phyloP scores from a whole-genome alignment of 2,329 filamentous ascomycete genomes.

The Dactylellina sp. region DNA sequence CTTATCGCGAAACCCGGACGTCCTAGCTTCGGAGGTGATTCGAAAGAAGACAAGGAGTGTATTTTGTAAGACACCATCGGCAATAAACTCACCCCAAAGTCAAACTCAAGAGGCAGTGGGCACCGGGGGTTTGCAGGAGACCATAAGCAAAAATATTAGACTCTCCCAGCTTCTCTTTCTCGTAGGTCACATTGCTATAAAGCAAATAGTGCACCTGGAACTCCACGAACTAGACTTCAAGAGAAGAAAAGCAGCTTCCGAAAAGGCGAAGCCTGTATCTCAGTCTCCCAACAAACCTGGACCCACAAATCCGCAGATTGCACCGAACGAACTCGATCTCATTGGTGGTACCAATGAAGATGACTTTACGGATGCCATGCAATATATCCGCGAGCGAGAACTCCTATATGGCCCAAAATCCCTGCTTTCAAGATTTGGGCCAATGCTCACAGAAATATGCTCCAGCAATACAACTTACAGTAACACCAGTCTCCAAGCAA shows the following conservation, averaged over 20 bases:
- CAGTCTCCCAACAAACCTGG: conserved; percentile 64
- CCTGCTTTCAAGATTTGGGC: conserved; percentile 88
- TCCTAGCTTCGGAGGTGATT: conserved; percentile 89
- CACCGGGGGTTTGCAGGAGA: conserved; percentile 62
- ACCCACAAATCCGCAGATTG: conserved; percentile 68
- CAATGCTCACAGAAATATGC: conserved; percentile 91
- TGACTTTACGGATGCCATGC: conserved; percentile 88
- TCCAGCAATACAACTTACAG: conserved; percentile 92
- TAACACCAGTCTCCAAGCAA: conserved; percentile 88
- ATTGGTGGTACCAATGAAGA: conserved; percentile 97
- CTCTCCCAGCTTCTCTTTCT: conserved; percentile 94
- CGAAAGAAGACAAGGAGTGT: conserved; percentile 86
- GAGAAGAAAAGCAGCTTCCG: conserved; percentile 89
- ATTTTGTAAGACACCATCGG: conserved; percentile 69
- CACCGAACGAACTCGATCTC: conserved; percentile 90
- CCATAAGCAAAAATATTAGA: conserved; percentile 60
- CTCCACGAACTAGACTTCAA: conserved; percentile 99
- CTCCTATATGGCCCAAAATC: conserved; percentile 84
- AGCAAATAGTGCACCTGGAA: conserved; percentile 98
- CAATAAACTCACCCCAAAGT: conserved; percentile 65
- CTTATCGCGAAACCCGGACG: conserved; percentile 92
- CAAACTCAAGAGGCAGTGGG: conserved; percentile 60
- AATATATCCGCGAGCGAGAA: conserved; percentile 84
- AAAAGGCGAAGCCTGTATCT: conserved; percentile 71
- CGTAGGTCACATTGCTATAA: conserved; percentile 95